Conservation (phyloP, 495 filamentous ascomycete species). For the Neurospora sp. region DNA sequence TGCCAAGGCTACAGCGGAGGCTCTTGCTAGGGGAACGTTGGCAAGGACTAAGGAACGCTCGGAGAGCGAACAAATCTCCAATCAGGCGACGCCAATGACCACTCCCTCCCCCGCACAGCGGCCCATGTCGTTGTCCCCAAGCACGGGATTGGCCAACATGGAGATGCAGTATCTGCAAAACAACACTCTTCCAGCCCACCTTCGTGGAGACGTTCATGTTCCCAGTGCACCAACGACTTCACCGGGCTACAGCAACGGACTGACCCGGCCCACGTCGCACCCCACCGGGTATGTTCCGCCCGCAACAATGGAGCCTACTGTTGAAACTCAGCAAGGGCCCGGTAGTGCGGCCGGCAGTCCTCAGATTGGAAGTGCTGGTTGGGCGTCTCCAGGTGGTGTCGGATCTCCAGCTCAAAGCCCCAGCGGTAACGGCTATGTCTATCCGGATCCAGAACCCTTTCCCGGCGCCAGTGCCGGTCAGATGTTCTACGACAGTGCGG, state of each 20-base stretch:
- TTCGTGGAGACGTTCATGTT: constrained; percentile 67
- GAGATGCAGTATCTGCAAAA: constrained; percentile 64
- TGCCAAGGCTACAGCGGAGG: constrained; percentile 66
- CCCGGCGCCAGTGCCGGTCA: constrained; percentile 48
- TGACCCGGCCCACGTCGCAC: constrained; percentile 57
- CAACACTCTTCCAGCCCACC: constrained; percentile 68
- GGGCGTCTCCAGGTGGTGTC: constrained; percentile 61
- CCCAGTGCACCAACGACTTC: constrained; percentile 54
- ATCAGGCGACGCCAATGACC: constrained; percentile 69
- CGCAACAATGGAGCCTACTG: constrained; percentile 76
- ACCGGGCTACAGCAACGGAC: constrained; percentile 48
- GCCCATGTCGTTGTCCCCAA: constrained; percentile 68
- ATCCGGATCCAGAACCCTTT: constrained; percentile 57
- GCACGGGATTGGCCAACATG: constrained; percentile 62
- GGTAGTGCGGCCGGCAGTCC: constrained; percentile 61
- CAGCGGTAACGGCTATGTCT: constrained; percentile 49
- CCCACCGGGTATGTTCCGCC: constrained; percentile 72
- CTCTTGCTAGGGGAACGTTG: constrained; percentile 48
- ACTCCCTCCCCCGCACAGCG: constrained; percentile 80
- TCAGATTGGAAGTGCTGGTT: constrained; percentile 61
- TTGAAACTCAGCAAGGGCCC: constrained; percentile 58
- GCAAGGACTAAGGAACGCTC: constrained; percentile 45
- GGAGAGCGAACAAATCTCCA: constrained; percentile 69
- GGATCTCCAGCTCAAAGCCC: constrained; percentile 54
- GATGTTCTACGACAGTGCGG: constrained; percentile 55